A percentile compares a stretch with the other conserved stretches of the same genome.
These are phyloP conservation scores for Schoenoplectus tabernaemontani DNA, from an alignment of 202 grass and related monocot species.

Conservation along the genomic window DNA sequence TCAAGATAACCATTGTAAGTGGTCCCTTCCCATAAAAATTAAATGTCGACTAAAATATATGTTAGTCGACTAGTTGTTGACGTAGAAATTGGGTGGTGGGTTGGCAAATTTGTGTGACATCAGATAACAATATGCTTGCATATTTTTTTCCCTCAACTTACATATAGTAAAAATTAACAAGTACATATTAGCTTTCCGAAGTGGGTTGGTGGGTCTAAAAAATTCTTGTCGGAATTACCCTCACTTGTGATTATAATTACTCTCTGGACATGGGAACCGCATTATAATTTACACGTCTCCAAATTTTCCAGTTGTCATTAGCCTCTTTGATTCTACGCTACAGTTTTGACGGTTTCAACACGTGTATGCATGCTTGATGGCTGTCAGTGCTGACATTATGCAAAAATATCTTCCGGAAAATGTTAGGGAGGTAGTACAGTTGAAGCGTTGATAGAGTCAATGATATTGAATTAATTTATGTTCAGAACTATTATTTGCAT, in stretches of 20 bases:
- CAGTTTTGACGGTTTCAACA: too few species aligned
- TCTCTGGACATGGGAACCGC: background rate
- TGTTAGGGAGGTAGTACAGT: too few species aligned
- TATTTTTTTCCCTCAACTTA: background rate
- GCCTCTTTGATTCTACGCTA: too few species aligned
- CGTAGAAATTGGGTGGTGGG: background rate
- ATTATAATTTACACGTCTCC: background rate
- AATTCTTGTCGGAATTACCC: background rate
- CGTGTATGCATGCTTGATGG: too few species aligned
- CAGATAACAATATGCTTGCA: background rate
- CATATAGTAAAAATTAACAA: background rate
- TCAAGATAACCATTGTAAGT: too few species aligned
- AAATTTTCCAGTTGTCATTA: background rate
- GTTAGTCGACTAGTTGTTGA: background rate
- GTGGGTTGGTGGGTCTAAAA: conserved; percentile 8
- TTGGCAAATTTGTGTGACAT: background rate
- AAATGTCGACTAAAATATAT: too few species aligned
- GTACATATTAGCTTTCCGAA: background rate
- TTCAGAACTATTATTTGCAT: too few species aligned
- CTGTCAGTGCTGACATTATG: too few species aligned
- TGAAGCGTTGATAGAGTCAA: too few species aligned
- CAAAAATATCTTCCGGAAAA: too few species aligned
- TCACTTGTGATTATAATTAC: background rate
- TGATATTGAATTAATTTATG: too few species aligned
- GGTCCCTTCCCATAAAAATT: too few species aligned